A percentile compares a stretch with the other conserved stretches of the same genome.
phyloP scores from a whole-genome alignment of 306 rosid species.

The Styphnolobium japonicum region DNA sequence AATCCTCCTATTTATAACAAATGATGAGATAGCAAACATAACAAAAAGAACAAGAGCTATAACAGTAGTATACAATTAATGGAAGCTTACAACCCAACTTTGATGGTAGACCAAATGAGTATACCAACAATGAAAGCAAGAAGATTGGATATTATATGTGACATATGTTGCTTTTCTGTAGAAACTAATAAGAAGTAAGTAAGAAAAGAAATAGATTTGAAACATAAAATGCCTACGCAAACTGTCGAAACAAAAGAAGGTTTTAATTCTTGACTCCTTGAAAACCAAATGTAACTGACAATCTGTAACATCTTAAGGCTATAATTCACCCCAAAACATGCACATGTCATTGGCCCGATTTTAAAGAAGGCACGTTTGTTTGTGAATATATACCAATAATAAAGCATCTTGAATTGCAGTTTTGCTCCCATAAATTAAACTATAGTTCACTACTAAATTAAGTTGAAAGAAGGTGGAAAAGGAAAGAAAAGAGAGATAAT shows the following conservation, averaged over 20 bases:
- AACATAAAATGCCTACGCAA: neutral
- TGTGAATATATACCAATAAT: neutral
- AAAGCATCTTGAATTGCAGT: constrained; percentile 5
- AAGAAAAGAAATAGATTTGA: neutral
- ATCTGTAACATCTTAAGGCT: neutral
- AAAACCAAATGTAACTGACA: constrained; percentile 9
- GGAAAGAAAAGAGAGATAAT: neutral
- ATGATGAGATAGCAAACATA: too few species aligned
- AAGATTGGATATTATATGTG: too few species aligned
- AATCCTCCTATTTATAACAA: too few species aligned
- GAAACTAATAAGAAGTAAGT: neutral
- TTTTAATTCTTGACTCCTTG: constrained; percentile 2
- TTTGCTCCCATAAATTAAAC: constrained; percentile 1
- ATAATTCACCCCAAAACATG: constrained; percentile 8
- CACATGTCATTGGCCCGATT: neutral
- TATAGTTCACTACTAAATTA: neutral
- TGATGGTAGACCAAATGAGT: neutral
- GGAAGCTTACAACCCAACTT: too few species aligned
- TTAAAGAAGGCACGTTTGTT: constrained; percentile 8
- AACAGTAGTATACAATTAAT: too few species aligned
- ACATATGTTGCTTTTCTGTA: neutral
- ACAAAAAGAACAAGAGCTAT: too few species aligned
- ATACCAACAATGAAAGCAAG: neutral
- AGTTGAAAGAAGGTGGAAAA: neutral
- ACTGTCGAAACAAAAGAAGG: constrained; percentile 12